Base-by-base conservation (phyloP, 208 protist genomes). In the Leishmania guyanensis region DNA sequence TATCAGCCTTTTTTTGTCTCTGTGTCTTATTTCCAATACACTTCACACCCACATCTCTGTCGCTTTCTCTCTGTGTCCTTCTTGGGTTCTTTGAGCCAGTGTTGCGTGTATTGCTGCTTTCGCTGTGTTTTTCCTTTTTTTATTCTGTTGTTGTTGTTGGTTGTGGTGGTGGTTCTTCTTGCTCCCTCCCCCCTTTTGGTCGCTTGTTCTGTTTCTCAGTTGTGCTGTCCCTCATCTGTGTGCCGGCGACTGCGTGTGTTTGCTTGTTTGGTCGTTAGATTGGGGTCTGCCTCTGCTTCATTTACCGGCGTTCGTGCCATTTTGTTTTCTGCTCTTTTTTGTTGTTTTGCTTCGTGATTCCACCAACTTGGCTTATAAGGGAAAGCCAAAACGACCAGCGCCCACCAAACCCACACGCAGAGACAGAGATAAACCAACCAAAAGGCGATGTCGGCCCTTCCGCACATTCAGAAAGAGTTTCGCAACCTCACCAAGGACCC, bases 401-500 rank as follows among this genome's bases (percentile, higher is more conserved):
- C 17, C 65, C 39, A 46, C 46, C 51, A 56, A 4, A 62, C 22
- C 5, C 22, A 62, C n/a, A 9, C 56, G 20, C 58, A 29, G 20
- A 64, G 48, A 33, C 26, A 62, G 29, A 71, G 29, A 43, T 29
- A 20, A 20, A 58, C 3, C 0, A 17, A 74, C 6, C 46, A 53
- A 48, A 69, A 68, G 33, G 53, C 54, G 8, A 96, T 95, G 91
- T 90, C 94, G n/a, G 94, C 95, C 8, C 74, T 95, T 75, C 90
- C 94, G 22, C 90, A 97, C 77, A 84, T 98, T 54, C 93, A 97
- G 64, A 98, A 98, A 81, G 95, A 98, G 86, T 87, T 98, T 29
- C 92, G 91, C 51, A 94, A 98, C 82, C 89, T 99, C 56, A 92
- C 86, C 43, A 93, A 87, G 51, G 95, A 92, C 82, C 97, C 96